phyloP scores from a whole-genome alignment of 2,329 filamentous ascomycete genomes.

The Colletotrichum sp. region DNA sequence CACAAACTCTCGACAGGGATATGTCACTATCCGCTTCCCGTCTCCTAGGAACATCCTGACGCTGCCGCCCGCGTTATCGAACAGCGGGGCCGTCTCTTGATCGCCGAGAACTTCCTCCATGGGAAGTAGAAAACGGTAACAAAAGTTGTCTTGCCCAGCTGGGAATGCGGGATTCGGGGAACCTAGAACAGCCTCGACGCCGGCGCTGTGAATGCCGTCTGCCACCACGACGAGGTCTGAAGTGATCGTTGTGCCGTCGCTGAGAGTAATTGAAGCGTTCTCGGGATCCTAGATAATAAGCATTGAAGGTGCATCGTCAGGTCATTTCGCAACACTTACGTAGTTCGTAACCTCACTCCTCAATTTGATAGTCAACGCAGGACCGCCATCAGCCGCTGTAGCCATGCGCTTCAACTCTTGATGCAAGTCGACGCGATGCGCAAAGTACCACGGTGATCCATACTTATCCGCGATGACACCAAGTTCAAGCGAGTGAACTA shows the following conservation, averaged over 20 bases:
- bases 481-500: slow-evolving; percentile 22
- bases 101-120: slow-evolving; percentile 31
- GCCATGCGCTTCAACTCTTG: slow-evolving; percentile 38
- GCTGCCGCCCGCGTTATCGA: slow-evolving; percentile 23
- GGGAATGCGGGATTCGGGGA: slow-evolving; percentile 29
- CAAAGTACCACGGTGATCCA: slow-evolving; percentile 30
- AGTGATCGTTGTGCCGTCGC: slow-evolving; percentile 28
- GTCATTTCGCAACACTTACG: slow-evolving; percentile 23
- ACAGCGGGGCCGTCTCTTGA: slow-evolving; percentile 25
- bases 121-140: slow-evolving; percentile 42
- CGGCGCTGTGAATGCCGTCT: slow-evolving; percentile 46
- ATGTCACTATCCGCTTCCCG: slow-evolving; percentile 34
- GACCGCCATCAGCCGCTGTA: slow-evolving; percentile 28
- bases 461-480: neutral
- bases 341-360: slow-evolving; percentile 28
- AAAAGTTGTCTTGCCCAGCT: slow-evolving; percentile 34
- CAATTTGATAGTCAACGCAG: slow-evolving; percentile 28
- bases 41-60: slow-evolving; percentile 9
- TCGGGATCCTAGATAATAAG: slow-evolving; percentile 24
- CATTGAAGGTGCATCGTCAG: neutral
- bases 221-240: slow-evolving; percentile 49
- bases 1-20: slow-evolving; percentile 36
- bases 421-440: slow-evolving; percentile 47
- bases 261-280: slow-evolving; percentile 31
- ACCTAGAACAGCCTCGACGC: slow-evolving; percentile 32